phyloP scores from a whole-genome alignment of 768 basidiomycete genomes.

The Lactarius evosmus region DNA sequence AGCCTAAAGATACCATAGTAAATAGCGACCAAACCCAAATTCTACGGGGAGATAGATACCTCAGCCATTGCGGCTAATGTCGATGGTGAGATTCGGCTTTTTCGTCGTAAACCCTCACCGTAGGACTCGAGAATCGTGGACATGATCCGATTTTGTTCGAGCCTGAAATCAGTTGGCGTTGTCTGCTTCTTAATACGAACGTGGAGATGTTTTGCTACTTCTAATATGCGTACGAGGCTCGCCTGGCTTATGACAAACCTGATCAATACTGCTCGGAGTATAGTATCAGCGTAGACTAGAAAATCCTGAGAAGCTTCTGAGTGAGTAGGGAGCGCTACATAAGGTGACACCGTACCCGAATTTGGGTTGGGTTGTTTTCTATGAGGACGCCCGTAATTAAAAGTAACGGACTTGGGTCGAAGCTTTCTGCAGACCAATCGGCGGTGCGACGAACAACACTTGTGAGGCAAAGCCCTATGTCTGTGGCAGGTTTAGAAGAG shows the following conservation, averaged over 20 bases:
- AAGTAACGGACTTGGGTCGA: slow-evolving; percentile 59
- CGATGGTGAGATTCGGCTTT: slow-evolving; percentile 46
- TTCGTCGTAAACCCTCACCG: slow-evolving; percentile 51
- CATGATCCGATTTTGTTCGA: slow-evolving; percentile 23
- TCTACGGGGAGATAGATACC: slow-evolving; percentile 37
- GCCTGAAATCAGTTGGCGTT: slow-evolving; percentile 1
- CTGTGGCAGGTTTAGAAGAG: slow-evolving; percentile 36
- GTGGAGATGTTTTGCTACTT: slow-evolving; percentile 45
- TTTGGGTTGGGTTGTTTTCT: slow-evolving; percentile 56
- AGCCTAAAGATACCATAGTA: slow-evolving; percentile 28
- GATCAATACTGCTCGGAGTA: slow-evolving; percentile 52
- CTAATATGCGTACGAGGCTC: slow-evolving; percentile 47
- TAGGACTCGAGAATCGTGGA: slow-evolving; percentile 44
- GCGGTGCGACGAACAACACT: slow-evolving; percentile 54
- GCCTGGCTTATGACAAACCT: slow-evolving; percentile 46
- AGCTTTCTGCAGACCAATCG: slow-evolving; percentile 46
- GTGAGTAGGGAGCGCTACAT: not conserved
- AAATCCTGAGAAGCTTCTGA: slow-evolving; percentile 47
- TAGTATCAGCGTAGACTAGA: slow-evolving; percentile 53
- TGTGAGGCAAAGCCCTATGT: slow-evolving; percentile 52
- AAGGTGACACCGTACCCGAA: slow-evolving; percentile 41
- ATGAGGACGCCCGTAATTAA: slow-evolving; percentile 50
- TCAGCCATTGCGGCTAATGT: slow-evolving; percentile 54
- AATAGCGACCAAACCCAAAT: not conserved
- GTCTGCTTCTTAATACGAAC: slow-evolving; percentile 30